Conservation (phyloP, 1,284 basidiomycete species). For the Wallemia hederae region DNA sequence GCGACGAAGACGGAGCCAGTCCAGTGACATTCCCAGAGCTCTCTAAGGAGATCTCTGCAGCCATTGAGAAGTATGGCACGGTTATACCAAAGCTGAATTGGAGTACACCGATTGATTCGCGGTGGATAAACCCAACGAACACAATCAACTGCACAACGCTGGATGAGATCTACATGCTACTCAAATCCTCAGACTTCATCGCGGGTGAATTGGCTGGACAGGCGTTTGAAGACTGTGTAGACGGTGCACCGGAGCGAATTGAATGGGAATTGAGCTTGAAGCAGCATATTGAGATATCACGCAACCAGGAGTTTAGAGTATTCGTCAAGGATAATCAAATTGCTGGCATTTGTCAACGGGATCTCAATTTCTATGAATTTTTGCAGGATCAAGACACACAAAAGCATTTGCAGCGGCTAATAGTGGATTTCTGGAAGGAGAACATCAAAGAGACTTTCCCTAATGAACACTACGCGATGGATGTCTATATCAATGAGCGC, state of each 20-base stretch:
- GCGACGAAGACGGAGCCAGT: slow-evolving; percentile 13
- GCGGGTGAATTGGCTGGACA: slow-evolving; percentile 39
- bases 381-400: slow-evolving; percentile 25
- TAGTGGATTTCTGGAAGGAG: not conserved
- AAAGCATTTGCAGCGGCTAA: not conserved
- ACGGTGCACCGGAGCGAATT: slow-evolving; percentile 16
- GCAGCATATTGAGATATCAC: slow-evolving; percentile 66
- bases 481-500: not conserved
- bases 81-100: slow-evolving; percentile 92
- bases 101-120: slow-evolving; percentile 45
- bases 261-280: slow-evolving; percentile 62
- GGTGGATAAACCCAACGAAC: slow-evolving; percentile 67
- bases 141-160: slow-evolving; percentile 60
- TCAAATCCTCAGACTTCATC: slow-evolving; percentile 80
- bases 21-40: slow-evolving; percentile 36
- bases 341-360: slow-evolving; percentile 64
- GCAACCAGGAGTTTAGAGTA: slow-evolving; percentile 54
- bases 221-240: slow-evolving; percentile 31
- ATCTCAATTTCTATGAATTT: slow-evolving; percentile 66
- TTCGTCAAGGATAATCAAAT: slow-evolving; percentile 43
- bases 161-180: slow-evolving; percentile 63
- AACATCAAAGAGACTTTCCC: not conserved
- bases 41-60: slow-evolving; percentile 36
- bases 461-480: not conserved
- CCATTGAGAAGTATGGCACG: slow-evolving; percentile 37